Percentiles rank a stretch among this genome's conserved stretches.
Conservation (phyloP, 2,329 filamentous ascomycete genomes). For the Cladosporium sp. region DNA sequence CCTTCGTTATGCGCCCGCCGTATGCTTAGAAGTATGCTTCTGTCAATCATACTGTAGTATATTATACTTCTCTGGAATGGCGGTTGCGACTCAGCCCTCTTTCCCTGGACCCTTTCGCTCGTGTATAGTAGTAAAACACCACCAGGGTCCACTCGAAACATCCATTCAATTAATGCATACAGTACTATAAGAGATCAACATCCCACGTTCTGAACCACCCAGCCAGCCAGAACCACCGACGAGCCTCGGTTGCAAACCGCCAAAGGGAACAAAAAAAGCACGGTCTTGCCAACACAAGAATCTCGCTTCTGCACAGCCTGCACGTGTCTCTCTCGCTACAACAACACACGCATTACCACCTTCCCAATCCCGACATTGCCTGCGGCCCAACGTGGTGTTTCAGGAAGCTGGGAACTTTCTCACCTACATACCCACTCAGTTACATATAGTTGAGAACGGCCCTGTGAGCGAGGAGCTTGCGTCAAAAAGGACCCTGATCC, state of each 20-base stretch:
- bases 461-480: background rate
- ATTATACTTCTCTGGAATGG: background rate
- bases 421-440: background rate
- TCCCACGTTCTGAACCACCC: background rate
- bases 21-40: conserved; percentile 8
- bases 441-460: background rate
- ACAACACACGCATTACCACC: background rate
- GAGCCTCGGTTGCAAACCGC: background rate
- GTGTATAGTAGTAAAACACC: background rate
- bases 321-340: background rate
- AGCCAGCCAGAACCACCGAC: background rate
- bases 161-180: background rate
- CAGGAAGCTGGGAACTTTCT: background rate
- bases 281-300: background rate
- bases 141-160: background rate
- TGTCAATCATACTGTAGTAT: background rate
- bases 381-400: background rate
- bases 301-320: background rate
- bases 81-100: background rate
- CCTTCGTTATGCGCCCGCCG: background rate
- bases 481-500: background rate
- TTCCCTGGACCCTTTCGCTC: background rate
- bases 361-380: background rate
- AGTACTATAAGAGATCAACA: background rate
- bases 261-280: background rate